Conservation (phyloP, 2,329 filamentous ascomycete species). For the Verticillium alfalfae region DNA sequence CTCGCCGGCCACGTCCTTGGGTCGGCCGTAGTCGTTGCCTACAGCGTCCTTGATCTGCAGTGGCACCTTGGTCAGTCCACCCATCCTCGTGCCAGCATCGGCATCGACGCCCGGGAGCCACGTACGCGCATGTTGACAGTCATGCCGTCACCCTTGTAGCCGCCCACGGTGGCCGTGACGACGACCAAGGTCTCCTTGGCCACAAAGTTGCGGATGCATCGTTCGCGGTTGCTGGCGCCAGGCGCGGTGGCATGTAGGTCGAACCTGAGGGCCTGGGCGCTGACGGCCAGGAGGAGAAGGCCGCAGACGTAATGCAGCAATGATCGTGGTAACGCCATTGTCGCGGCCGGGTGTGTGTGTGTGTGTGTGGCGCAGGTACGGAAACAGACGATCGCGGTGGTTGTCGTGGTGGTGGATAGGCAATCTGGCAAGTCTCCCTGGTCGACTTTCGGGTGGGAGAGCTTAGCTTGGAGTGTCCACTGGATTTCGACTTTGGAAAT, state of each 20-base stretch:
- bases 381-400: not conserved
- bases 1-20: slow-evolving; percentile 88
- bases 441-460: not conserved
- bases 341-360: not conserved
- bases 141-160: slow-evolving; percentile 88
- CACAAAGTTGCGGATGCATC: slow-evolving; percentile 97
- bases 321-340: slow-evolving; percentile 45
- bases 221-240: slow-evolving; percentile 63
- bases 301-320: slow-evolving; percentile 55
- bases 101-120: slow-evolving; percentile 12
- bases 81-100: slow-evolving; percentile 1
- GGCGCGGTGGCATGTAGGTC: slow-evolving; percentile 68
- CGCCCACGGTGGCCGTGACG: slow-evolving; percentile 83
- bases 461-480: not conserved
- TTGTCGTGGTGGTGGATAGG: not conserved
- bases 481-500: slow-evolving; percentile 11
- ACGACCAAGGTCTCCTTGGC: slow-evolving; percentile 88
- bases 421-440: not conserved
- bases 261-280: slow-evolving; percentile 77
- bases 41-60: slow-evolving; percentile 85
- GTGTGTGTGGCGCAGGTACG: not conserved
- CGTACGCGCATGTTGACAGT: slow-evolving; percentile 86
- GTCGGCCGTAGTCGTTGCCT: slow-evolving; percentile 91
- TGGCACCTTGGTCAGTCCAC: not conserved
- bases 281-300: slow-evolving; percentile 49